A percentile compares a stretch with the other conserved stretches of the same genome.
Evolutionary conservation across 2,329 filamentous ascomycete genomes (phyloP).

Genomic region (Fusarium floridanum): DNA sequence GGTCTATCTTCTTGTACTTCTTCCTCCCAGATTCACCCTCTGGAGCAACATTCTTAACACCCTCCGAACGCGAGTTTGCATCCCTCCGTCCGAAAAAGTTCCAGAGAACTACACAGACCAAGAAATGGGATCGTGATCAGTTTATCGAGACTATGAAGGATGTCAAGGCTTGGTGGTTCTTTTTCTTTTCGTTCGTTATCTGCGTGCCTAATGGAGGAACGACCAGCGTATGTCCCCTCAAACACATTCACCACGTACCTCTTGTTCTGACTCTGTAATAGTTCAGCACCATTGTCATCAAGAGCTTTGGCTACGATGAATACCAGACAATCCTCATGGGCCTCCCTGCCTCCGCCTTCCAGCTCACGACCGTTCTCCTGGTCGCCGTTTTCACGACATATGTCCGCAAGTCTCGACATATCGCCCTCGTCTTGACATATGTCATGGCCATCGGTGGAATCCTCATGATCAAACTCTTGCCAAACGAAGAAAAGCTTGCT

Average conservation of each 20-base stretch:
- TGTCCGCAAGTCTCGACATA: conserved; percentile 27
- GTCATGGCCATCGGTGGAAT: conserved; percentile 32
- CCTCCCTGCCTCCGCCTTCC: conserved; percentile 22
- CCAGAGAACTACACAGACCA: conserved; percentile 25
- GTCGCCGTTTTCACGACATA: conserved; percentile 25
- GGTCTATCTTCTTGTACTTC: conserved; percentile 23
- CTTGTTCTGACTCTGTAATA: neutral
- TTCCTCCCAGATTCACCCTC: conserved; percentile 29
- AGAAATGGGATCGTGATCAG: conserved; percentile 26
- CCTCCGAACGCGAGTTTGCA: conserved; percentile 16
- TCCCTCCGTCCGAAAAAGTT: conserved; percentile 22
- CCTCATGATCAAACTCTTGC: conserved; percentile 36
- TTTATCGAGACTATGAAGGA: conserved; percentile 43
- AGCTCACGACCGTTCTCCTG: conserved; percentile 34
- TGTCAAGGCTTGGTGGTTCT: conserved; percentile 42
- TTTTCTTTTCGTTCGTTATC: conserved; percentile 36
- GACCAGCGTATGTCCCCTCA: conserved; percentile 12
- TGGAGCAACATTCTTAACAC: conserved; percentile 35
- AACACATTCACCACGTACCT: neutral
- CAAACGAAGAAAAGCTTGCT: conserved; percentile 26
- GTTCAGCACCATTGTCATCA: conserved; percentile 41
- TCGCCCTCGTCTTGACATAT: conserved; percentile 20
- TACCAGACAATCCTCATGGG: conserved; percentile 32
- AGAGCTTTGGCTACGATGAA: conserved; percentile 37
- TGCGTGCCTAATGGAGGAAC: conserved; percentile 29